Conservation (phyloP, 768 basidiomycete genomes). For the Steccherinum ochraceum region DNA sequence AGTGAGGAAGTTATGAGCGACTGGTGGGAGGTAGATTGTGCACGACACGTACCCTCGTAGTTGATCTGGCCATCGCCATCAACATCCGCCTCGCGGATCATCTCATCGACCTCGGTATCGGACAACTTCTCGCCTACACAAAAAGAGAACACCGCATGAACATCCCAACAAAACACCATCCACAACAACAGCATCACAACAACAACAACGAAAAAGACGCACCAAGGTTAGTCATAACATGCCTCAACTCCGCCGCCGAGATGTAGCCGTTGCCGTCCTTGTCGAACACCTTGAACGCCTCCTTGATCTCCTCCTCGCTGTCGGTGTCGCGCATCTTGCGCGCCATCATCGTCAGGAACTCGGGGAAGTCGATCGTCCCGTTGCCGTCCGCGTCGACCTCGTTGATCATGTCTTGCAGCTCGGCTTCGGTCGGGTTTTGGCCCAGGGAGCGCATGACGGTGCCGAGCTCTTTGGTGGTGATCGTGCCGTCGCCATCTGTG, state of each 20-base stretch:
- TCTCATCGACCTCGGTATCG: slow-evolving; percentile 86
- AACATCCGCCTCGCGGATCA: slow-evolving; percentile 95
- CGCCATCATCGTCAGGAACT: slow-evolving; percentile 82
- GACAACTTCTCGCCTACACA: slow-evolving; percentile 75
- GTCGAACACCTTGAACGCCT: slow-evolving; percentile 97
- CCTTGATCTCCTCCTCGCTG: slow-evolving; percentile 89
- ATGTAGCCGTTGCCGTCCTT: slow-evolving; percentile 94
- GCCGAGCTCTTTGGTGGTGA: slow-evolving; percentile 85
- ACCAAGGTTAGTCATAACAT: slow-evolving; percentile 92
- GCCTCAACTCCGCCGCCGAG: slow-evolving; percentile 76
- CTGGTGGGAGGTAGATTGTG: neutral
- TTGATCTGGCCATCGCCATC: slow-evolving; percentile 95
- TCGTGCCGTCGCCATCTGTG: slow-evolving; percentile 93
- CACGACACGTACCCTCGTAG: slow-evolving; percentile 56
- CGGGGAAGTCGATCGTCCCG: slow-evolving; percentile 76
- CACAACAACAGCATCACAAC: neutral
- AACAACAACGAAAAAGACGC: slow-evolving; percentile 20
- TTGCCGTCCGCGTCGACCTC: slow-evolving; percentile 89
- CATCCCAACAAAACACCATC: neutral
- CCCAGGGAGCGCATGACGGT: slow-evolving; percentile 92
- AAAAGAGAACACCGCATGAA: neutral
- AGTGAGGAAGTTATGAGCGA: slow-evolving; percentile 4
- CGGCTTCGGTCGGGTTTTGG: slow-evolving; percentile 89
- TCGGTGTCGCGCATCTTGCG: slow-evolving; percentile 90
- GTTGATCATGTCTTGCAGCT: slow-evolving; percentile 94